Conservation (phyloP, 2,329 filamentous ascomycete species). For the Neocucurbitaria cava region DNA sequence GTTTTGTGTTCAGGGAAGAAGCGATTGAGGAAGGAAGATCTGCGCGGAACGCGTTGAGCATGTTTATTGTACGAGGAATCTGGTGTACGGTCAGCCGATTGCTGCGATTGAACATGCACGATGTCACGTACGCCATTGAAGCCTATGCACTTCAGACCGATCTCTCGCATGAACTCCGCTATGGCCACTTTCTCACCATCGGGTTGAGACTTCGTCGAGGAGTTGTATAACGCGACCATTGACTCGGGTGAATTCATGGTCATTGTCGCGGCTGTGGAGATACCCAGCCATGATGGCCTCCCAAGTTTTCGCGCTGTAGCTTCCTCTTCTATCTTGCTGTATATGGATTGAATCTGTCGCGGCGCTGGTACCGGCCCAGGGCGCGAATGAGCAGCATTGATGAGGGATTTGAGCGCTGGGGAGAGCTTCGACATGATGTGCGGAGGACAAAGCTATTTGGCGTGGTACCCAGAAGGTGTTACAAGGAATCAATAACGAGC, state of each 20-base stretch:
- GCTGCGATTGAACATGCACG: not conserved
- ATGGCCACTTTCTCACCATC: slow-evolving; percentile 54
- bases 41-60: slow-evolving; percentile 73
- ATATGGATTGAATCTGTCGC: slow-evolving; percentile 38
- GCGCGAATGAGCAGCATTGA: slow-evolving; percentile 44
- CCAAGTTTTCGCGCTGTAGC: slow-evolving; percentile 38
- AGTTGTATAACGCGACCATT: slow-evolving; percentile 67
- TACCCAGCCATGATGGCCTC: slow-evolving; percentile 46
- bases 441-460: too few relatives aligned
- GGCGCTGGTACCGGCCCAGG: slow-evolving; percentile 45
- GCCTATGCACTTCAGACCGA: slow-evolving; percentile 78
- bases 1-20: slow-evolving; percentile 60
- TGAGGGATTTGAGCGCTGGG: slow-evolving; percentile 43
- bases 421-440: slow-evolving; percentile 46
- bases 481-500: too few relatives aligned
- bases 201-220: slow-evolving; percentile 33
- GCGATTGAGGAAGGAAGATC: slow-evolving; percentile 66
- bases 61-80: slow-evolving; percentile 85
- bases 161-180: slow-evolving; percentile 76
- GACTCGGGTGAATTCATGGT: slow-evolving; percentile 86
- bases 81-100: slow-evolving; percentile 61
- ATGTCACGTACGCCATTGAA: slow-evolving; percentile 68
- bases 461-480: too few relatives aligned
- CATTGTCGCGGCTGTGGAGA: slow-evolving; percentile 75
- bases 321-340: slow-evolving; percentile 41